Base-by-base conservation (phyloP, 805 yeast species). In the Ogataea neopini region DNA sequence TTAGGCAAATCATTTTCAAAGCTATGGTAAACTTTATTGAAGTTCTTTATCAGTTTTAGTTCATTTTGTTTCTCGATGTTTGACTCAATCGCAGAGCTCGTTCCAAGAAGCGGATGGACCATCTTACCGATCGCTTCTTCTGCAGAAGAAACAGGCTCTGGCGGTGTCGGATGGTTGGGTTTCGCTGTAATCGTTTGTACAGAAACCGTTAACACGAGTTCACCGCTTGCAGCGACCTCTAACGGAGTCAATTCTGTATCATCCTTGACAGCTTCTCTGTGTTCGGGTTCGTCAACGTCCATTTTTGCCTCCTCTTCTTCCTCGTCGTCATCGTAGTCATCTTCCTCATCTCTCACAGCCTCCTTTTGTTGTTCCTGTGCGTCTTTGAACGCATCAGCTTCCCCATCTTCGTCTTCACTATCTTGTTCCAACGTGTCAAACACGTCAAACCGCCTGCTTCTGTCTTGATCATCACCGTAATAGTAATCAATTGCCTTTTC, bases 1-100 rank as follows among this genome's bases (percentile, higher is more conserved):
- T 91, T 87, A 44, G 88, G 95, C 45, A 77, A 62, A 63, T 87
- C 96, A 59, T 81, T 78, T 62, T 87, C 95, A 60, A 85, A 85
- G 55, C 76, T 81, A 60, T 86, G 94, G 59, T 86, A 86, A 3
- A 86, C 79, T 54, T 80, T 84, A 66, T 82, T 82, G 69, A 85
- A 84, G 59, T 81, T 85, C 49, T 75, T 79, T 48, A 86, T 79
- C 38, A 79, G 48, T 44, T 64, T 65, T 13, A 64, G 41, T 51
- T 68, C 72, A 41, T 68, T 69, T 45, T 61, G 65, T 23, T 64
- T 63, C 44, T 67, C 71, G 40, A 73, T 71, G 51, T 73, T 76
- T 10, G 79, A 78, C 59, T 66, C 54, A 61, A 68, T 51, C 6
- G 69, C 70, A 1, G 70, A 67, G 2, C 67, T 46, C 0, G 69